Evolutionary conservation across 1,139 yeast genomes (phyloP).

Genomic region (Kluyveromyces marxianus): DNA sequence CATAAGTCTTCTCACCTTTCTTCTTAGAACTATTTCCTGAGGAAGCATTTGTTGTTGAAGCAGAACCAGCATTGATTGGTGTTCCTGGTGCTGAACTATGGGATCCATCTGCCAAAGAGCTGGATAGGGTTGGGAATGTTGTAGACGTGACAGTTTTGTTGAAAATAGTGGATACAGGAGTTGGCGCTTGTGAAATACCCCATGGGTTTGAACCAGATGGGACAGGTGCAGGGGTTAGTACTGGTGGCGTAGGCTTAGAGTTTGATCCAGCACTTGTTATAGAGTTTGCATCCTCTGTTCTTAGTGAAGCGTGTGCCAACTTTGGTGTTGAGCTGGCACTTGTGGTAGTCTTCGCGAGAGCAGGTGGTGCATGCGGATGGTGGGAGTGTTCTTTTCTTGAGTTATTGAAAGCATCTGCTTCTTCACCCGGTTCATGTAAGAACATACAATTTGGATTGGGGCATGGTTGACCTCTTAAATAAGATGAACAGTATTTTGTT

Average conservation of each 20-base stretch:
- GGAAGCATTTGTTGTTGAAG: constrained; percentile 7
- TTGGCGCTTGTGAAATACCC: constrained; percentile 28
- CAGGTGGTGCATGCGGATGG: constrained; percentile 8
- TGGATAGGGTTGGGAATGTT: constrained; percentile 56
- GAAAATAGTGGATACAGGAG: constrained; percentile 25
- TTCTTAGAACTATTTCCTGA: constrained; percentile 17
- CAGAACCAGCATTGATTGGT: constrained; percentile 16
- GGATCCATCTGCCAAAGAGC: constrained; percentile 46
- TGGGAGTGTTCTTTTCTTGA: constrained; percentile 37
- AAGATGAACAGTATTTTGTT: constrained; percentile 94
- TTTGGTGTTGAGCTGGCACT: constrained; percentile 22
- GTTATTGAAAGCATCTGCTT: constrained; percentile 92
- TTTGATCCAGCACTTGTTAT: background rate
- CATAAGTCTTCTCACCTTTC: constrained; percentile 21
- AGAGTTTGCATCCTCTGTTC: background rate
- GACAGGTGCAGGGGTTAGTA: constrained; percentile 29
- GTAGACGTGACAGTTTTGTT: constrained; percentile 41
- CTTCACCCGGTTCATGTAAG: constrained; percentile 98
- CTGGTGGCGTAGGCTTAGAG: constrained; percentile 4
- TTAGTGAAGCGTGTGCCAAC: constrained; percentile 1
- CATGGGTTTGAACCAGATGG: constrained; percentile 30
- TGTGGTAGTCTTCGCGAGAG: constrained; percentile 8
- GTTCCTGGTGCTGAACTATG: constrained; percentile 13
- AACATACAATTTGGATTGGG: constrained; percentile 99
- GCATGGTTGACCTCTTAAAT: constrained; percentile 89